Evolutionary conservation across 805 yeast species (phyloP).

Genomic region (Pichia ethanolica): DNA sequence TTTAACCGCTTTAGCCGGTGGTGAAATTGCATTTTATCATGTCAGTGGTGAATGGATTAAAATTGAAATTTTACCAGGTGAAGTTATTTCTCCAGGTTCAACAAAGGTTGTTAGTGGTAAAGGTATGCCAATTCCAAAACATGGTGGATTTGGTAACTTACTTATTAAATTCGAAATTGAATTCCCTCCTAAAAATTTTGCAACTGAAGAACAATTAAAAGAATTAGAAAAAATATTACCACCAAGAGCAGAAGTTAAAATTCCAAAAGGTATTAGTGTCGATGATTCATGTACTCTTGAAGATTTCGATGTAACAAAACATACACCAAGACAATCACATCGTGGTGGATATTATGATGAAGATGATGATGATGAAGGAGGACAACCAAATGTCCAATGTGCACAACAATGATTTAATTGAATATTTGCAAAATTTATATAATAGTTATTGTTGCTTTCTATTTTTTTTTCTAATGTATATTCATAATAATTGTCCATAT

Average conservation of each 20-base stretch:
- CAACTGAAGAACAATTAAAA: constrained; percentile 67
- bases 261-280: constrained; percentile 68
- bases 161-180: constrained; percentile 78
- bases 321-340: constrained; percentile 25
- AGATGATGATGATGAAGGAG: constrained; percentile 49
- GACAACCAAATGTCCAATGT: constrained; percentile 80
- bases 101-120: constrained; percentile 80
- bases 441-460: not conserved
- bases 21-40: constrained; percentile 80
- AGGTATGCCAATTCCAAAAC: constrained; percentile 95
- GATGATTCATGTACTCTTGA: constrained; percentile 49
- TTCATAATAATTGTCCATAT: too few relatives aligned
- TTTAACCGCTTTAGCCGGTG: constrained; percentile 94
- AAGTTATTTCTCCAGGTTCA: constrained; percentile 79
- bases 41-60: constrained; percentile 88
- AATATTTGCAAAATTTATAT: not conserved
- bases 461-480: not conserved
- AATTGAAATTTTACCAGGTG: constrained; percentile 81
- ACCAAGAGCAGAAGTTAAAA: constrained; percentile 48
- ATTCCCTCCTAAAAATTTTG: constrained; percentile 74
- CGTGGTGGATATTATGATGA: constrained; percentile 36
- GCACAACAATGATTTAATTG: constrained; percentile 65
- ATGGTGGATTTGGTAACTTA: constrained; percentile 84
- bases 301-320: constrained; percentile 25
- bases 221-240: constrained; percentile 74